phyloP scores from a whole-genome alignment of 352 stramenopile genomes.

The Phytophthora chlamydospora region DNA sequence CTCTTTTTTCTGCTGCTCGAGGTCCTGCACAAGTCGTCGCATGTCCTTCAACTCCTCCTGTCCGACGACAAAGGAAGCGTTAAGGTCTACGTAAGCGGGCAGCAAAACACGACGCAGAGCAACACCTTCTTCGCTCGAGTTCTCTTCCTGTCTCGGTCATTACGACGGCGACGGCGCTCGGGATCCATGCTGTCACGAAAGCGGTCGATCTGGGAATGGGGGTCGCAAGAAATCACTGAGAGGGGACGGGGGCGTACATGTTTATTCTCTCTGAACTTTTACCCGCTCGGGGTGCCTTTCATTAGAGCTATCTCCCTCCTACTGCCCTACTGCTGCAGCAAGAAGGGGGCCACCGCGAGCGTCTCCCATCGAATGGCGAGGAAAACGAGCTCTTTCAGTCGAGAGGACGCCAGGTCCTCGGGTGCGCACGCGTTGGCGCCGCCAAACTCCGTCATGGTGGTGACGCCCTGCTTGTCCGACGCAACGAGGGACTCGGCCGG shows the following conservation, averaged over 20 bases:
- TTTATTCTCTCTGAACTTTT: too few relatives aligned
- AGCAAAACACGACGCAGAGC: too few relatives aligned
- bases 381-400: conserved; percentile 39
- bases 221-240: too few relatives aligned
- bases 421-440: conserved; percentile 25
- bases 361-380: conserved; percentile 42
- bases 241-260: too few relatives aligned
- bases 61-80: not conserved
- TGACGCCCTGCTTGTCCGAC: not conserved
- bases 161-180: too few relatives aligned
- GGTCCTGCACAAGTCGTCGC: conserved; percentile 10
- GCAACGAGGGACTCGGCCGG: not conserved
- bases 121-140: too few relatives aligned
- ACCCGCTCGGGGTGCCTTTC: too few relatives aligned
- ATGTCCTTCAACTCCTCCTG: conserved; percentile 19
- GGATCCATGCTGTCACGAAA: too few relatives aligned
- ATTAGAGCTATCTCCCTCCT: not conserved
- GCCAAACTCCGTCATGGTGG: conserved; percentile 30
- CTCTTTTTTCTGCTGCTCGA: conserved; percentile 14
- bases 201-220: too few relatives aligned
- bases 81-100: too few relatives aligned
- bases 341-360: conserved; percentile 26
- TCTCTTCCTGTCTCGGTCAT: too few relatives aligned
- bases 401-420: conserved; percentile 25
- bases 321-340: conserved; percentile 15